Evolutionary conservation across 352 stramenopile genomes (phyloP), one percentile per base, ranked within the genome.

Genomic region (Aphanomyces stellatus): DNA sequence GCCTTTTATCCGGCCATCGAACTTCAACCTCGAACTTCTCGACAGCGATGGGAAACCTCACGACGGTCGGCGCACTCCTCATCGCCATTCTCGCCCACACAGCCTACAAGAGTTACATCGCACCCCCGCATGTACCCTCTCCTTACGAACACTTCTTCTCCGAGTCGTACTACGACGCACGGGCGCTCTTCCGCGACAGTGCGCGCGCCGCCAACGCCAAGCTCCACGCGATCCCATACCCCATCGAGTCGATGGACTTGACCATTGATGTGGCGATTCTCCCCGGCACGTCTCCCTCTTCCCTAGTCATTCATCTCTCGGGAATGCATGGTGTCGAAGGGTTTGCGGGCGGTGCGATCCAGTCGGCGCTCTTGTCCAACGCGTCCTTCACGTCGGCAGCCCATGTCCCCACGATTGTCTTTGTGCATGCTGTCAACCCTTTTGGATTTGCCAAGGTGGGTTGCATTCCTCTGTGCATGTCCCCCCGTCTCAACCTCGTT

Each of bases 391-490:
- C 33, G 19, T 25, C 40, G 25, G 64, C 70, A 4, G 41, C 30
- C 19, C 72, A 71, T 2, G 49, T 65, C 13, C 82, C 88, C 6
- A 97, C 90, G 4, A 69, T 98, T 15, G 75, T 98, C 13, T 82
- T 98, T 22, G 82, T 98, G 8, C 94, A 98, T 62, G 88, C 90
- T 0, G 72, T 98, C 4, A 98, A 98, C 73, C 85, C 94, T 1
- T 96, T 85, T 71, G 94, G 94, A 17, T 98, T 98, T 74, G 71
- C 80, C 0, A 71, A 92, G 62, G 72, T 82, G 35, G 15, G n/a
- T 51, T 56, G 6, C n/a, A n/a, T n/a, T n/a, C n/a, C n/a, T n/a
- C n/a, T n/a, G n/a, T n/a, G n/a, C n/a, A n/a, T n/a, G n/a, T n/a
- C n/a, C n/a, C n/a, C n/a, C n/a, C n/a, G n/a, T n/a, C n/a, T n/a